phyloP scores from a whole-genome alignment of 495 filamentous ascomycete species.

The Aspergillus carlsbadensis region DNA sequence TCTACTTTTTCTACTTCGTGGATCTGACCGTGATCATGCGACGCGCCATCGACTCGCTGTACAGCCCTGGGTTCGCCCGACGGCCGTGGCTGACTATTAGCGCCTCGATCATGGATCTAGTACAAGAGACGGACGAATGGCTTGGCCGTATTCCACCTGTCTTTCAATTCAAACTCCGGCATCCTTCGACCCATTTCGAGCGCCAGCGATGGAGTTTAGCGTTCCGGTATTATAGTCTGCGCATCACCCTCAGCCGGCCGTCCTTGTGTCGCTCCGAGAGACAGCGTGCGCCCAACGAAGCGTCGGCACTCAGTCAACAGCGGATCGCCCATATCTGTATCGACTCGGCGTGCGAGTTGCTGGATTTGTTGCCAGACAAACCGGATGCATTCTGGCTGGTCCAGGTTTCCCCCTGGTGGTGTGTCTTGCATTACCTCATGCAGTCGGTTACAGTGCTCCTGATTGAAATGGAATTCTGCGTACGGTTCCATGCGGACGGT shows the following conservation, averaged over 20 bases:
- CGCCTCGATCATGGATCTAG: constrained; percentile 43
- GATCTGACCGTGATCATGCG: constrained; percentile 47
- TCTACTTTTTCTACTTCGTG: constrained; percentile 43
- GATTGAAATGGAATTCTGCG: constrained; percentile 33
- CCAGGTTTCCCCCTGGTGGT: constrained; percentile 55
- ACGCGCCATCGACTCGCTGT: constrained; percentile 49
- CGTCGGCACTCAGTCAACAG: constrained; percentile 5
- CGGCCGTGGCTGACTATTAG: constrained; percentile 55
- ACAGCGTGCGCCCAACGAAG: constrained; percentile 2
- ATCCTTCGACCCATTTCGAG: constrained; percentile 17
- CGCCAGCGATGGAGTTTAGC: constrained; percentile 34
- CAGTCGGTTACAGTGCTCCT: constrained; percentile 54
- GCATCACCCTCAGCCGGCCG: constrained; percentile 57
- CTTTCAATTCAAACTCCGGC: constrained; percentile 37
- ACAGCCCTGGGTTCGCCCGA: constrained; percentile 48
- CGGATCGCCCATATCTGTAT: constrained; percentile 36
- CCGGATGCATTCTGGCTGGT: constrained; percentile 32
- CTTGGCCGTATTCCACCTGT: constrained; percentile 39
- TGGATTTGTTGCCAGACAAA: constrained; percentile 44
- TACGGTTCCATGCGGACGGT: constrained; percentile 3
- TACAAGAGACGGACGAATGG: constrained; percentile 51
- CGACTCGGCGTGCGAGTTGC: constrained; percentile 45
- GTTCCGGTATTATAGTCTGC: constrained; percentile 53
- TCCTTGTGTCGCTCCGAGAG: constrained; percentile 44
- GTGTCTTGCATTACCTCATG: constrained; percentile 54